These are phyloP conservation scores for Calvatia gigantea DNA, from an alignment of 768 basidiomycete genomes.

Conservation along the genomic window DNA sequence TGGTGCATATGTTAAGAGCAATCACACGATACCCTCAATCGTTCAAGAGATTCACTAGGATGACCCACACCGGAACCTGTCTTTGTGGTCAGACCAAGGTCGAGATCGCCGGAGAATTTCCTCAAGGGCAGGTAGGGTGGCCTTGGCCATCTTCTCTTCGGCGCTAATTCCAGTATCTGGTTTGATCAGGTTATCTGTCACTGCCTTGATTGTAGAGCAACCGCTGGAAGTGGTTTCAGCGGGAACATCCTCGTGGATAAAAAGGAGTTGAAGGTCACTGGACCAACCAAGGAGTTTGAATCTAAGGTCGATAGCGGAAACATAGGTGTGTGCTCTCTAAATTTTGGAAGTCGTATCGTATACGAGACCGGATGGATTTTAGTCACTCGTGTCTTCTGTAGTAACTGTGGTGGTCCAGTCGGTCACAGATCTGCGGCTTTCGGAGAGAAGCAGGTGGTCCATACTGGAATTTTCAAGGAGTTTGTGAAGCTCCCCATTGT, in stretches of 20 bases:
- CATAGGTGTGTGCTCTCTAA: conserved; percentile 24
- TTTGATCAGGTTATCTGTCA: conserved; percentile 31
- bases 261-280: conserved; percentile 28
- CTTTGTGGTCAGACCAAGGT: conserved; percentile 31
- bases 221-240: conserved; percentile 33
- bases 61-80: conserved; percentile 23
- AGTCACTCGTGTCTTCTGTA: conserved; percentile 36
- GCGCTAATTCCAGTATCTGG: neutral
- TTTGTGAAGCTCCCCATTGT: conserved; percentile 26
- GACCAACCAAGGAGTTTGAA: conserved; percentile 27
- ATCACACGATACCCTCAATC: no score
- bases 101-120: conserved; percentile 19
- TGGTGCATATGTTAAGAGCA: no score
- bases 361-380: neutral
- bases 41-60: no score
- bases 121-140: conserved; percentile 22
- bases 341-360: neutral
- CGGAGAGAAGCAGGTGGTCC: conserved; percentile 31
- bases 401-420: conserved; percentile 32
- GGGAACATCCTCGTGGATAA: conserved; percentile 31
- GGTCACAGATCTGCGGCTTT: conserved; percentile 28
- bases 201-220: conserved; percentile 32
- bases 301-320: conserved; percentile 29
- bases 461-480: conserved; percentile 32
- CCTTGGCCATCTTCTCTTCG: neutral